Evolutionary conservation across 164 flowering plant genomes (phyloP).

Genomic region (Euptelea pleiosperma): DNA sequence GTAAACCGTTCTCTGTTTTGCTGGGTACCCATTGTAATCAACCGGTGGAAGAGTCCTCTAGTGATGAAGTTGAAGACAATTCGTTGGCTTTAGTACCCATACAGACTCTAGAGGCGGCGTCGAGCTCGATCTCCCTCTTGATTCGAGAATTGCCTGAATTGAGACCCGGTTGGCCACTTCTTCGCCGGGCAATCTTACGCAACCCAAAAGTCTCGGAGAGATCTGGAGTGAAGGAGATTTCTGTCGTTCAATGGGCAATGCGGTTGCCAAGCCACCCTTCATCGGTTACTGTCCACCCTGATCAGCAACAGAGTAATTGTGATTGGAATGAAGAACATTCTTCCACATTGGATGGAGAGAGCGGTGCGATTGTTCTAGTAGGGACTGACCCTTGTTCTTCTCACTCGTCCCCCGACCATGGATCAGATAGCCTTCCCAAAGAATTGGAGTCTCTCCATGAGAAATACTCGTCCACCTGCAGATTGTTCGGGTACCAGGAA

Average conservation of each 20-base stretch:
- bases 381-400: constrained; percentile 32
- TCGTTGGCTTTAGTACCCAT: constrained; percentile 66
- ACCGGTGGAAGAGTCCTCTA: constrained; percentile 10
- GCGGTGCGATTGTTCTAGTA: constrained; percentile 58
- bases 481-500: constrained; percentile 64
- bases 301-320: too few relatives aligned
- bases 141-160: constrained; percentile 44
- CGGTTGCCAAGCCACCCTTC: constrained; percentile 43
- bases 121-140: constrained; percentile 37
- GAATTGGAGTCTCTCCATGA: constrained; percentile 67
- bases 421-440: constrained; percentile 42
- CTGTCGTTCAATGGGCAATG: constrained; percentile 80
- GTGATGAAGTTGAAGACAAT: constrained; percentile 14
- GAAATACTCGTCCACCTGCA: constrained; percentile 74
- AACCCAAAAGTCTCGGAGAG: constrained; percentile 14
- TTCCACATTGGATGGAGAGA: constrained; percentile 37
- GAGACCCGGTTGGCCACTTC: constrained; percentile 90
- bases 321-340: constrained; percentile 13
- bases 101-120: constrained; percentile 30
- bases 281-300: constrained; percentile 25
- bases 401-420: too few relatives aligned
- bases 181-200: constrained; percentile 39
- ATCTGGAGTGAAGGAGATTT: constrained; percentile 30
- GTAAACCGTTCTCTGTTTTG: constrained; percentile 24
- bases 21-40: constrained; percentile 13